phyloP scores from a whole-genome alignment of 2,329 filamentous ascomycete genomes.

The Pseudocercospora cruenta region DNA sequence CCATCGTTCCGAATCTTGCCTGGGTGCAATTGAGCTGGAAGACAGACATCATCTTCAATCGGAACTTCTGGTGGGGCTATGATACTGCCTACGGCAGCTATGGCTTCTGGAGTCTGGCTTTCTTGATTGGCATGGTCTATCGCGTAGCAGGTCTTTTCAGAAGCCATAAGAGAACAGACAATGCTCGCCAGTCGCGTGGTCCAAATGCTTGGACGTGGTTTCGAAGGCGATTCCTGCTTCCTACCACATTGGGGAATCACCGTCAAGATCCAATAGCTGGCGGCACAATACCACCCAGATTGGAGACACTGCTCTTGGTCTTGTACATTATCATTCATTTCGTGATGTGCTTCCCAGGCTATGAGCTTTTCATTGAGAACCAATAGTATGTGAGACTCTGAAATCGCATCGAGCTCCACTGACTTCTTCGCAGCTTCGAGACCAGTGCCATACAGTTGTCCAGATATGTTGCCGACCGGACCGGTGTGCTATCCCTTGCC shows the following conservation, averaged over 20 bases:
- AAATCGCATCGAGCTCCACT: constrained; percentile 38
- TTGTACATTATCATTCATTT: not conserved
- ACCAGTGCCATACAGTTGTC: constrained; percentile 38
- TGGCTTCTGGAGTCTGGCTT: constrained; percentile 45
- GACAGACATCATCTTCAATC: too few species aligned
- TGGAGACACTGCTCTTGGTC: constrained; percentile 21
- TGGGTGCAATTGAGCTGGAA: too few species aligned
- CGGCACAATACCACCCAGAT: constrained; percentile 51
- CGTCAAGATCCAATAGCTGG: constrained; percentile 47
- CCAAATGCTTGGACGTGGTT: constrained; percentile 36
- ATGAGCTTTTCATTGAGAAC: not conserved
- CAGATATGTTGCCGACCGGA: constrained; percentile 63
- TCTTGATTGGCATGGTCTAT: constrained; percentile 42
- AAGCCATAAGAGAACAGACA: constrained; percentile 22
- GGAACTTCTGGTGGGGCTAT: too few species aligned
- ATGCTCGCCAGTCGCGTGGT: not conserved
- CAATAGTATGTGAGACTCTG: not conserved
- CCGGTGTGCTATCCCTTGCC: constrained; percentile 65
- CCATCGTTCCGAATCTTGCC: too few species aligned
- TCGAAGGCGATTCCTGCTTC: constrained; percentile 46
- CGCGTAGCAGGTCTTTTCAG: constrained; percentile 33
- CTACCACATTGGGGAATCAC: constrained; percentile 48
- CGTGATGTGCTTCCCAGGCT: not conserved
- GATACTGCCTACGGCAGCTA: too few species aligned
- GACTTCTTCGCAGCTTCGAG: constrained; percentile 25